These are phyloP conservation scores for Coemansia sp. DNA, from an alignment of 371 early-diverging fungal genomes.

Conservation along the genomic window DNA sequence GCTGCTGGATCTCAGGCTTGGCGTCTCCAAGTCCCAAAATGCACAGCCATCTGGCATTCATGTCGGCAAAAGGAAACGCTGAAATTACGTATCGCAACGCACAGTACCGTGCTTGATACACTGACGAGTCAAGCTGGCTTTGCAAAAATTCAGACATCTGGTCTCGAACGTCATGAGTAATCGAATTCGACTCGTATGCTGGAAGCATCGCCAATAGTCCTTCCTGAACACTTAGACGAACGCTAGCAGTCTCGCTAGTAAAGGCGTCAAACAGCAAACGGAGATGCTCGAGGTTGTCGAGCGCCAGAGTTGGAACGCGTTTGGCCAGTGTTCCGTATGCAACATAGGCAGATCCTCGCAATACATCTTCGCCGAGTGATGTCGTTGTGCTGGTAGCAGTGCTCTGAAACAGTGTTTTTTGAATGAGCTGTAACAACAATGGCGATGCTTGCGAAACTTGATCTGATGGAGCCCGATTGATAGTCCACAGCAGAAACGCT, in stretches of 20 bases:
- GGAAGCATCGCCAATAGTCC: conserved; percentile 77
- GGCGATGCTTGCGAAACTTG: conserved; percentile 65
- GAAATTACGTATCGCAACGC: conserved; percentile 75
- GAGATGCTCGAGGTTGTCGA: conserved; percentile 62
- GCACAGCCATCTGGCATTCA: conserved; percentile 72
- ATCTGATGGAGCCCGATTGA: conserved; percentile 64
- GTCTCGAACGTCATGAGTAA: conserved; percentile 50
- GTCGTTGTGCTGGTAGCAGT: conserved; percentile 14
- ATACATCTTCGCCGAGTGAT: conserved; percentile 59
- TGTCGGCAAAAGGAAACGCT: conserved; percentile 71
- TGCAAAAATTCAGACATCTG: conserved; percentile 57
- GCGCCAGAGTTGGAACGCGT: conserved; percentile 67
- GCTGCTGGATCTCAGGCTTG: conserved; percentile 76
- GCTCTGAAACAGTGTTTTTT: conserved; percentile 67
- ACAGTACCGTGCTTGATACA: conserved; percentile 60
- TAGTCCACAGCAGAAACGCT: conserved; percentile 84
- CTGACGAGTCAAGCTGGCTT: conserved; percentile 33
- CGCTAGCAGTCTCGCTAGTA: conserved; percentile 61
- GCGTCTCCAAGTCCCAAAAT: conserved; percentile 66
- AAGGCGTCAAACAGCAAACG: conserved; percentile 69
- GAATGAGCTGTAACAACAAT: conserved; percentile 68
- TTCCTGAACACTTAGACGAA: conserved; percentile 77
- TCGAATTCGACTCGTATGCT: conserved; percentile 58
- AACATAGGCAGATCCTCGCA: conserved; percentile 84
- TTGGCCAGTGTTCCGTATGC: conserved; percentile 74